These are phyloP conservation scores for Geranomyces michiganensis DNA, from an alignment of 192 early-diverging fungal genomes.

Conservation along the genomic window DNA sequence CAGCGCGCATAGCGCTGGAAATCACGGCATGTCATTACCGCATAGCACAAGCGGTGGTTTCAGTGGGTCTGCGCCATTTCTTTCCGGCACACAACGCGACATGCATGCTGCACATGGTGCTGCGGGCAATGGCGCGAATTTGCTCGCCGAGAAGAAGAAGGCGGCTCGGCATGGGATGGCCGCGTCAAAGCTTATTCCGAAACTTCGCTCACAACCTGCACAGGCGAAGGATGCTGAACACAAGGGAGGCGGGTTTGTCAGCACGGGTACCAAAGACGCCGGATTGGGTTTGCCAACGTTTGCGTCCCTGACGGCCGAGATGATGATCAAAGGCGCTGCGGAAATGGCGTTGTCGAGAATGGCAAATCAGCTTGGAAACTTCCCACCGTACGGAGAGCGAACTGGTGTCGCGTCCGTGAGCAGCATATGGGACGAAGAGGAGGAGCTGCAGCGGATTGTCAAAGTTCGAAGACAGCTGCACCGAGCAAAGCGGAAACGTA, in stretches of 20 bases:
- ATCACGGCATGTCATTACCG: background rate
- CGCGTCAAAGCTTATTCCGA: conserved; percentile 35
- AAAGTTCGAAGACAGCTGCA: conserved; percentile 7
- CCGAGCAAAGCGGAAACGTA: background rate
- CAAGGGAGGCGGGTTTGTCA: conserved; percentile 18
- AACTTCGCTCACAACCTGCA: conserved; percentile 12
- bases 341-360: conserved; percentile 73
- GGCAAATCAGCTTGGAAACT: conserved; percentile 71
- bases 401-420: conserved; percentile 65
- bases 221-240: background rate
- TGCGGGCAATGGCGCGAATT: background rate
- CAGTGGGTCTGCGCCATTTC: background rate
- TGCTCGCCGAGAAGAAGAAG: conserved; percentile 21
- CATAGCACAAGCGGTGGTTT: background rate
- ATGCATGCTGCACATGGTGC: conserved; percentile 13
- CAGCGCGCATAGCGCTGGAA: background rate
- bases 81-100: conserved; percentile 23
- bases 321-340: conserved; percentile 71
- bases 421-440: conserved; percentile 65
- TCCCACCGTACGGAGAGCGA: conserved; percentile 65
- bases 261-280: conserved; percentile 46
- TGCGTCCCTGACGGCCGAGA: conserved; percentile 53
- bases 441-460: conserved; percentile 38
- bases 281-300: conserved; percentile 58
- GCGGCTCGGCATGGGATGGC: conserved; percentile 24